Evolutionary conservation across 805 yeast genomes (phyloP).

Genomic region (Kodamaea hsintzibuensis): DNA sequence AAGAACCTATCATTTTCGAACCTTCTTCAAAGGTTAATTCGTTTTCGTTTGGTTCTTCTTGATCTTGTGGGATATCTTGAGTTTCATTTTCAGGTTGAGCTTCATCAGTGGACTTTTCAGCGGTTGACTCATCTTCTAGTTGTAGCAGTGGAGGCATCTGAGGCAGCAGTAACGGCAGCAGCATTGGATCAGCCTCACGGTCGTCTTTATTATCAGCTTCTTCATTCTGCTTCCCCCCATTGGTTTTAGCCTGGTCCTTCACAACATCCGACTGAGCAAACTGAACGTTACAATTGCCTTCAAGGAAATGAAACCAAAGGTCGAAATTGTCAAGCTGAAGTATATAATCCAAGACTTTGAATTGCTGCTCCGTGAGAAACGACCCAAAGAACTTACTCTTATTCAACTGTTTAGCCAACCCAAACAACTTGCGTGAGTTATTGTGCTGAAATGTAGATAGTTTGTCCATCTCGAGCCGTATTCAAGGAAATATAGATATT

Average conservation of each 20-base stretch:
- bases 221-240: not conserved
- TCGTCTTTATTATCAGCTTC: not conserved
- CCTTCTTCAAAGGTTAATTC: slow-evolving; percentile 44
- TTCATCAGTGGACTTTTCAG: not conserved
- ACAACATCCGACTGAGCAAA: slow-evolving; percentile 27
- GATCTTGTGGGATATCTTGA: not conserved
- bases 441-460: slow-evolving; percentile 38
- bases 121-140: not conserved
- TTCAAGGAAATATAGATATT: not conserved
- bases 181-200: not conserved
- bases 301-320: slow-evolving; percentile 50
- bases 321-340: slow-evolving; percentile 34
- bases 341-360: slow-evolving; percentile 48
- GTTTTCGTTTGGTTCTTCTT: not conserved
- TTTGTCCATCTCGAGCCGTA: slow-evolving; percentile 30
- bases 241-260: slow-evolving; percentile 20
- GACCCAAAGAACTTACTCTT: slow-evolving; percentile 32
- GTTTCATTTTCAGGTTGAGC: not conserved
- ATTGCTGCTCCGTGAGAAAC: slow-evolving; percentile 56
- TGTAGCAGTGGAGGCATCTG: not conserved
- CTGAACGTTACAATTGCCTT: slow-evolving; percentile 30
- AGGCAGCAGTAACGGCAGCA: not conserved
- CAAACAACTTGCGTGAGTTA: slow-evolving; percentile 32
- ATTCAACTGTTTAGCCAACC: slow-evolving; percentile 36
- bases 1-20: slow-evolving; percentile 25